Base-by-base conservation (phyloP, 1,284 basidiomycete species). In the Mycena sp. region DNA sequence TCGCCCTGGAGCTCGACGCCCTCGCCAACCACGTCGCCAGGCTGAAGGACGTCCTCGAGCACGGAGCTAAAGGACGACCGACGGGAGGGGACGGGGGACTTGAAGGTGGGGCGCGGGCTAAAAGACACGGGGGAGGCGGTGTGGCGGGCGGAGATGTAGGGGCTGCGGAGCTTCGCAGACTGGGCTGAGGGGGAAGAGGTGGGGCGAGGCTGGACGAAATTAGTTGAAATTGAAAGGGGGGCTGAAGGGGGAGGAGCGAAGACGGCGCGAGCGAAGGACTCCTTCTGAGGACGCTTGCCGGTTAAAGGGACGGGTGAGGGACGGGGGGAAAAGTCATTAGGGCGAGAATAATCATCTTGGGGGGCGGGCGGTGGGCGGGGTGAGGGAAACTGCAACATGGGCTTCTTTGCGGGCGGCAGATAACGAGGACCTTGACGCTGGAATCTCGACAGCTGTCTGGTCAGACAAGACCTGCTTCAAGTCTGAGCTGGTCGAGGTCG, bases 321-420 rank as follows among this genome's bases (percentile, higher is more conserved):
- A 68, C 73, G 75, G 72, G 77, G 63, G 69, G 69, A 77, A 71
- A 65, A 63, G 77, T 89, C 86, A 87, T 88, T 87, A 87, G 80
- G 75, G 80, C 81, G 83, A 79, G 79, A 78, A 75, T 82, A 81
- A 73, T 86, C 85, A 75, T 78, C 81, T 83, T 85, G 77, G 77
- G 82, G 69, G 80, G 83, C 70, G 80, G 87, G 85, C 75, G 86
- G 85, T 54, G 89, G 87, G 73, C 81, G 77, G 88, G 88, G 73
- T 87, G 84, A 69, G 89, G 86, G 62, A 79, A 88, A 91, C 85
- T 92, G 91, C 88, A 93, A 89, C 91, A 92, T 93, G 84, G 79
- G 82, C 77, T 62, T 48, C 77, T 62, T 46, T 55, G 67, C 52
- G 25, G 22, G 16, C 30, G 48, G 46, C 34, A 57, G 66, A 63